Percentiles rank a stretch among this genome's conserved stretches.
phyloP scores from a whole-genome alignment of 2,329 filamentous ascomycete genomes.

The Blastomyces parvus region DNA sequence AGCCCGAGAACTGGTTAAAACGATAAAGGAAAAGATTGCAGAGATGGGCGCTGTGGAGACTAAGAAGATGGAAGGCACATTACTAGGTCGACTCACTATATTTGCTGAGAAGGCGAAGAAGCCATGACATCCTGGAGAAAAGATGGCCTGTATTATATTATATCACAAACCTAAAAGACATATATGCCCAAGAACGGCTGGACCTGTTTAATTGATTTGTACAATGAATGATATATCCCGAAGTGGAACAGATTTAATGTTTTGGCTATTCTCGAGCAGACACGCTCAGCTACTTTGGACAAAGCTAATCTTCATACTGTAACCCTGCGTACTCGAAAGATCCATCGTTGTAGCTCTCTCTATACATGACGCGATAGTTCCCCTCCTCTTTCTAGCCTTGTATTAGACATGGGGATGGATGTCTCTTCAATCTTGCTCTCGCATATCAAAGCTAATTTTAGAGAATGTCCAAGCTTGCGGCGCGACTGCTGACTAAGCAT shows the following conservation, averaged over 20 bases:
- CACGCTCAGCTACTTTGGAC: neutral
- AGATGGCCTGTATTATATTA: neutral
- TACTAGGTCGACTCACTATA: slow-evolving; percentile 31
- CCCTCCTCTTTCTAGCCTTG: too few relatives aligned
- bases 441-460: too few relatives aligned
- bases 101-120: slow-evolving; percentile 26
- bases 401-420: too few relatives aligned
- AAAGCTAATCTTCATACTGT: neutral
- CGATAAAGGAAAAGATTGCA: slow-evolving; percentile 38
- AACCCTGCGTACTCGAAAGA: neutral
- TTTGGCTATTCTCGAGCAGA: neutral
- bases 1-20: slow-evolving; percentile 48
- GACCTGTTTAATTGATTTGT: neutral
- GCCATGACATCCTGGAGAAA: neutral
- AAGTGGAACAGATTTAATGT: neutral
- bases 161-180: neutral
- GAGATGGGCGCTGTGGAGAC: slow-evolving; percentile 35
- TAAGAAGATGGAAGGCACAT: slow-evolving; percentile 35
- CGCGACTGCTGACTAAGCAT: slow-evolving; percentile 26
- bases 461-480: neutral
- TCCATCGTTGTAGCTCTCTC: neutral
- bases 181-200: neutral
- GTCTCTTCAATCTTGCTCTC: too few relatives aligned
- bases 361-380: neutral
- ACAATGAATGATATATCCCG: neutral